These are phyloP conservation scores for Penicillium parvum DNA, from an alignment of 495 filamentous ascomycete species.

Conservation along the genomic window DNA sequence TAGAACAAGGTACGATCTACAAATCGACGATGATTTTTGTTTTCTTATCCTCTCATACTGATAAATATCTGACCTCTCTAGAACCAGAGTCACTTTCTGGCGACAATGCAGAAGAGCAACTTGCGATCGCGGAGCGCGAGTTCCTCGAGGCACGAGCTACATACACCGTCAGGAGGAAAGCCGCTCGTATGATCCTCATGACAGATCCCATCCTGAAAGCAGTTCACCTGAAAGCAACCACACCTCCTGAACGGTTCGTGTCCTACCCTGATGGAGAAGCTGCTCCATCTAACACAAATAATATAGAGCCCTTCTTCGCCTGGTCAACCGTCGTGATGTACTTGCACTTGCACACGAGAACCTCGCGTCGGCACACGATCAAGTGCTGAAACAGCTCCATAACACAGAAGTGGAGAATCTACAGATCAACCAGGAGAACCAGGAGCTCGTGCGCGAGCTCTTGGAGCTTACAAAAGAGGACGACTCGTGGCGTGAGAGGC, in stretches of 20 bases:
- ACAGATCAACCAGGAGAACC: slow-evolving; percentile 53
- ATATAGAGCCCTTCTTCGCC: slow-evolving; percentile 58
- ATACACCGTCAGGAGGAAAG: slow-evolving; percentile 61
- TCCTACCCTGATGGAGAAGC: background rate
- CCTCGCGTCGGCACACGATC: slow-evolving; percentile 47
- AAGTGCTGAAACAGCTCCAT: slow-evolving; percentile 45
- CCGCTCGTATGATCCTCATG: slow-evolving; percentile 61
- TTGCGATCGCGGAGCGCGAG: slow-evolving; percentile 55
- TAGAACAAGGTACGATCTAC: slow-evolving; percentile 48
- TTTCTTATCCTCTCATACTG: slow-evolving; percentile 3
- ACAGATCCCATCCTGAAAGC: slow-evolving; percentile 73
- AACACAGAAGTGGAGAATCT: slow-evolving; percentile 53
- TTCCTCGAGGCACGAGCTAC: slow-evolving; percentile 64
- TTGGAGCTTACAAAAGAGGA: slow-evolving; percentile 57
- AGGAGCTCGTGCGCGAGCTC: slow-evolving; percentile 54
- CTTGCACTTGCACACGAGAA: slow-evolving; percentile 56
- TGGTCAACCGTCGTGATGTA: slow-evolving; percentile 63
- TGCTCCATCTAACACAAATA: slow-evolving; percentile 1
- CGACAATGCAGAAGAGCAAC: slow-evolving; percentile 47
- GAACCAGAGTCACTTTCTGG: slow-evolving; percentile 32
- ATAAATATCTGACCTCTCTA: slow-evolving; percentile 6
- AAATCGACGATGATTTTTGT: slow-evolving; percentile 1
- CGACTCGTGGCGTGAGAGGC: slow-evolving; percentile 46
- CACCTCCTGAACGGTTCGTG: slow-evolving; percentile 61
- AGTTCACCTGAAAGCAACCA: slow-evolving; percentile 64